Conservation (phyloP, 2,329 filamentous ascomycete genomes). For the Salinomyces thailandicus region DNA sequence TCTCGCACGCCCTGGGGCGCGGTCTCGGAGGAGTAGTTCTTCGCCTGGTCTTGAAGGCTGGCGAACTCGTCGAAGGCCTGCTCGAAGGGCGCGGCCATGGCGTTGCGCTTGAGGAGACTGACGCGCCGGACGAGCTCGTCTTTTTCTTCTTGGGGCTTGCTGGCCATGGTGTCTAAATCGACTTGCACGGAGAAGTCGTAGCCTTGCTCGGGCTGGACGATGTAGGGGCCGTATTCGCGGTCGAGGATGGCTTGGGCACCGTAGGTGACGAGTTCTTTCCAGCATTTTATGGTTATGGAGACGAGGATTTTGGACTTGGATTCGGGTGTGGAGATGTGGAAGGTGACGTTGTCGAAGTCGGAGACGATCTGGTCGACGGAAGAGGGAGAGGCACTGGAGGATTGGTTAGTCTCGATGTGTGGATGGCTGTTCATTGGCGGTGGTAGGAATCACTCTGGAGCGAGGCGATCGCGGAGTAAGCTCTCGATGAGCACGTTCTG, state of each 20-base stretch:
- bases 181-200: conserved; percentile 94
- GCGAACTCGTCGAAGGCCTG: conserved; percentile 92
- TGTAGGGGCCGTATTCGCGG: conserved; percentile 89
- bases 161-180: conserved; percentile 79
- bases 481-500: conserved; percentile 98
- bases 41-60: conserved; percentile 73
- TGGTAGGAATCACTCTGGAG: conserved; percentile 12
- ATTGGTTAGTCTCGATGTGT: too few relatives aligned
- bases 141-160: conserved; percentile 75
- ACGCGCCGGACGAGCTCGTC: conserved; percentile 81
- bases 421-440: not conserved
- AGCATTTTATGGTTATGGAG: conserved; percentile 92
- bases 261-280: conserved; percentile 80
- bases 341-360: conserved; percentile 97
- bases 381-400: conserved; percentile 61
- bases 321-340: conserved; percentile 95
- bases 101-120: conserved; percentile 90
- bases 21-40: conserved; percentile 85
- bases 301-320: conserved; percentile 88
- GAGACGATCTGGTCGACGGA: conserved; percentile 97
- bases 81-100: conserved; percentile 97
- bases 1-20: conserved; percentile 84
- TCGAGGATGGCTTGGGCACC: conserved; percentile 85
- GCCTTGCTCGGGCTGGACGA: conserved; percentile 74
- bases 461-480: conserved; percentile 88